A percentile compares a stretch with the other conserved stretches of the same genome.
Conservation (phyloP, 371 early-diverging fungal species). For the Mucor lusitanicus region DNA sequence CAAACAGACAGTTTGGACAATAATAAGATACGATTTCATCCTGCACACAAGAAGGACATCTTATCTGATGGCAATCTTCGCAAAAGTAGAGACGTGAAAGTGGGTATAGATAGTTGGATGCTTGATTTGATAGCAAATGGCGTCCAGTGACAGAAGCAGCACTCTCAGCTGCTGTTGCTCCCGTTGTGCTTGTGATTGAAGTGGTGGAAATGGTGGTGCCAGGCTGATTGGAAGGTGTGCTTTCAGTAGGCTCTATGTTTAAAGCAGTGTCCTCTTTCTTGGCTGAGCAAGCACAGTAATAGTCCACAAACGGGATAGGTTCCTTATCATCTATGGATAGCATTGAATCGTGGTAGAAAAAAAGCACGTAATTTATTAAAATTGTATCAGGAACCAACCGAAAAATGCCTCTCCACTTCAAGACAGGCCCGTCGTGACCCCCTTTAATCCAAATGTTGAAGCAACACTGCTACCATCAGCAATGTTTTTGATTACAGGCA, state of each 20-base stretch:
- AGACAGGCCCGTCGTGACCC: not conserved
- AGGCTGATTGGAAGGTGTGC: not conserved
- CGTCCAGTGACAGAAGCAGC: conserved; percentile 33
- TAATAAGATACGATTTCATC: conserved; percentile 89
- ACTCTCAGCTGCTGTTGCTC: conserved; percentile 1
- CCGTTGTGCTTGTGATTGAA: not conserved
- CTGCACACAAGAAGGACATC: conserved; percentile 81
- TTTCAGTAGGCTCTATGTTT: not conserved
- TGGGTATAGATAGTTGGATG: conserved; percentile 56
- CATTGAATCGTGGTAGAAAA: not conserved
- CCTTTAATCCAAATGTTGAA: not conserved
- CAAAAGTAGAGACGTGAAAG: conserved; percentile 86
- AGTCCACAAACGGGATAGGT: conserved; percentile 51
- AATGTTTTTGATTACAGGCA: too few relatives aligned
- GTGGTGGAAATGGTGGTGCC: not conserved
- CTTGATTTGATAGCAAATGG: conserved; percentile 39
- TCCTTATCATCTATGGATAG: conserved; percentile 3
- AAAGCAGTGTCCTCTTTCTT: conserved; percentile 15
- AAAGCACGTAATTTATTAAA: not conserved
- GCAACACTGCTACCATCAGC: too few relatives aligned
- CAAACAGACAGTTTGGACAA: conserved; percentile 95
- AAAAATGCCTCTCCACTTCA: not conserved
- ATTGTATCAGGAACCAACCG: not conserved
- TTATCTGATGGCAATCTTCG: conserved; percentile 79
- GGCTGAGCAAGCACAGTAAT: conserved; percentile 46